Evolutionary conservation across 495 filamentous ascomycete species (phyloP), one percentile per base, ranked within the genome.

Genomic region (Penicillium odoratum): DNA sequence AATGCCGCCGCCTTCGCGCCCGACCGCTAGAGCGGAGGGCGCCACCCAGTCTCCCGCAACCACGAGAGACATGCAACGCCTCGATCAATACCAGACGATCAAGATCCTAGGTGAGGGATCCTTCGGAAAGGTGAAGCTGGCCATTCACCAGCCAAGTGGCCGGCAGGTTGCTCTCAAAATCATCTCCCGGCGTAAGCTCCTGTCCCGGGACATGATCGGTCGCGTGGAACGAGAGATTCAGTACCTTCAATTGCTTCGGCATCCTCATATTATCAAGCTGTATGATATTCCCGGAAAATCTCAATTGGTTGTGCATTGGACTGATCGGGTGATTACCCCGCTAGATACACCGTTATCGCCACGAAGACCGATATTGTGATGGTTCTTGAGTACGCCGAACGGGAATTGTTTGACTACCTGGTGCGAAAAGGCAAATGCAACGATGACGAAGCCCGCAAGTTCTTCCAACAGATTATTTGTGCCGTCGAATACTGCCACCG

Each of bases 391-490:
- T 98, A 93, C 73, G 94, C 94, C 44, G 94, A 94, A 51, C 91
- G 90, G 40, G 94, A 98, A 74, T 79, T 98, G 28, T 98, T 98
- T 78, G 93, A 98, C 69, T 98, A 97, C 69, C 90, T 98, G 30
- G 94, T 98, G 56, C 83, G 88, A 64, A 81, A 95, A 61, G 95
- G 94, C 49, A 89, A 87, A 72, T 91, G 97, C 81, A 79, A 86
- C 40, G 94, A 98, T 72, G 84, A 88, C 58, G 86, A 93, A 62
- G 94, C 95, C 43, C 85, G 94, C 48, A 89, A 93, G 62, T 98
- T 98, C 76, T 98, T 98, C 74, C 94, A 98, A 70, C 94, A 98
- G 73, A 98, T 98, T 65, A 91, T 97, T n/a, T 96, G 93, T 68
- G 95, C 94, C 18, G 95, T 98, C 51, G 94, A 98, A 68, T 98